These are phyloP conservation scores for Fusarium austroafricanum DNA, from an alignment of 2,329 filamentous ascomycete genomes.

Conservation along the genomic window DNA sequence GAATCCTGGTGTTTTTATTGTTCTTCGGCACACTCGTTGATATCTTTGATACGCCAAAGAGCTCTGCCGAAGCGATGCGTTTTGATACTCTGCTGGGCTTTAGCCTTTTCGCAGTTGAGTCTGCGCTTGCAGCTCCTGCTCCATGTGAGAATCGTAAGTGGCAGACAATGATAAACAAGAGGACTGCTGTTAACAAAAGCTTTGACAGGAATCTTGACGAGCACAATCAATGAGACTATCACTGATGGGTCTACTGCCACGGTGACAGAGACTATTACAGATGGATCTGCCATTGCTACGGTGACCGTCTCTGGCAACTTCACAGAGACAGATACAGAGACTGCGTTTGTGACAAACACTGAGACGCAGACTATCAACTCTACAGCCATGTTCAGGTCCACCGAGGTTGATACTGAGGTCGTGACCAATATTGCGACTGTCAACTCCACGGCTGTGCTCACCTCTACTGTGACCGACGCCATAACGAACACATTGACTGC, in stretches of 20 bases:
- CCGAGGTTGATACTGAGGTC: neutral
- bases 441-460: conserved; percentile 2
- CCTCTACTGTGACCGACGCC: neutral
- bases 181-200: neutral
- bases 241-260: too few relatives aligned
- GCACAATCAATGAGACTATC: neutral
- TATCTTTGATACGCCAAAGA: neutral
- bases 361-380: neutral
- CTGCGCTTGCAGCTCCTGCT: conserved; percentile 10
- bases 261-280: neutral
- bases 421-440: neutral
- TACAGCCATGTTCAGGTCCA: neutral
- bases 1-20: neutral
- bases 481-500: neutral
- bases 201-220: neutral
- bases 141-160: neutral
- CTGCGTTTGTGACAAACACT: neutral
- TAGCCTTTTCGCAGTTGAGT: conserved; percentile 12
- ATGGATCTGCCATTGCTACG: neutral
- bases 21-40: neutral
- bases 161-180: neutral
- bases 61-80: conserved; percentile 10
- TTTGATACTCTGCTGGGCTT: conserved; percentile 2
- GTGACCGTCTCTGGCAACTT: neutral
- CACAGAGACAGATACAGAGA: neutral